A percentile compares a stretch with the other conserved stretches of the same genome.
phyloP scores from a whole-genome alignment of 768 basidiomycete species.

The Lactarius hengduanensis region DNA sequence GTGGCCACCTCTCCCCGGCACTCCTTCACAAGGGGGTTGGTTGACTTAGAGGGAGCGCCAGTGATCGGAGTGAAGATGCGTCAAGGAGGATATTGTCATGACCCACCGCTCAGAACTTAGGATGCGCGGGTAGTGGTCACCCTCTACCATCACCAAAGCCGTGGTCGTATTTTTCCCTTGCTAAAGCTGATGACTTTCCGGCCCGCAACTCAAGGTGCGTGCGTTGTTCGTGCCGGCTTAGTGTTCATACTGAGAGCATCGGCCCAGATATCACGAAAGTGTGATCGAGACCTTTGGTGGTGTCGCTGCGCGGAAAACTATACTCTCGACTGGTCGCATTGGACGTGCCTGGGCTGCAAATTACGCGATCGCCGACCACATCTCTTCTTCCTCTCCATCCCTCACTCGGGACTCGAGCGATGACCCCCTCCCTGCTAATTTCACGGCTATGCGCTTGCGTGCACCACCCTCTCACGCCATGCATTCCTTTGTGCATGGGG shows the following conservation, averaged over 20 bases:
- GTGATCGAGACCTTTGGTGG: slow-evolving; percentile 81
- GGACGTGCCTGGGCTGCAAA: slow-evolving; percentile 82
- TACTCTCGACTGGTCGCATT: slow-evolving; percentile 71
- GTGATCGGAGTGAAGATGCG: slow-evolving; percentile 84
- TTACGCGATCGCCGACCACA: slow-evolving; percentile 59
- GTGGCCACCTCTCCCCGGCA: too few species aligned
- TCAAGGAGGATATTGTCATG: slow-evolving; percentile 1
- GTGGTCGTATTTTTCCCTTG: not conserved
- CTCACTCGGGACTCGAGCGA: slow-evolving; percentile 66
- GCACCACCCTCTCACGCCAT: slow-evolving; percentile 61
- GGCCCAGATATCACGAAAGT: slow-evolving; percentile 55
- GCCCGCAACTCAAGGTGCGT: slow-evolving; percentile 51
- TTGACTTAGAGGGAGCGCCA: slow-evolving; percentile 50
- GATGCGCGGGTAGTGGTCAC: too few species aligned
- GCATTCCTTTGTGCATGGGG: slow-evolving; percentile 91
- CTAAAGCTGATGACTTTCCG: slow-evolving; percentile 10
- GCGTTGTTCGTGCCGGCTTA: slow-evolving; percentile 25
- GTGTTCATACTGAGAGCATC: not conserved
- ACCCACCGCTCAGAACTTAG: not conserved
- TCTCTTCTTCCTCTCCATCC: slow-evolving; percentile 80
- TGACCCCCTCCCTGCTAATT: slow-evolving; percentile 46
- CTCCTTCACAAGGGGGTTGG: not conserved
- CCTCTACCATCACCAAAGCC: too few species aligned
- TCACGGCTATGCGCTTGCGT: slow-evolving; percentile 29
- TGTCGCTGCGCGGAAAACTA: slow-evolving; percentile 65